Evolutionary conservation across 306 rosid species (phyloP).

Genomic region (Casuarina equisetifolia): DNA sequence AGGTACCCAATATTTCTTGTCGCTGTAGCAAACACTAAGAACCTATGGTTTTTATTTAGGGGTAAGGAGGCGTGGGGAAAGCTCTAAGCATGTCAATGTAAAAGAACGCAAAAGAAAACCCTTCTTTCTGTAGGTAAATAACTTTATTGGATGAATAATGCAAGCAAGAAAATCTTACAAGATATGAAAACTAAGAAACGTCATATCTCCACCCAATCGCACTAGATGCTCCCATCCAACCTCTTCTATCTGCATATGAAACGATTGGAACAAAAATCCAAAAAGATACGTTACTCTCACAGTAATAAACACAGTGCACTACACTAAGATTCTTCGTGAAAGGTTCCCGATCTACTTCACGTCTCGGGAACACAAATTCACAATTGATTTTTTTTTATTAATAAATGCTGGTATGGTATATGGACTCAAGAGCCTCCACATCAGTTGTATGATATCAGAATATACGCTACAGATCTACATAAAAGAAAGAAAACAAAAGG

Average conservation of each 20-base stretch:
- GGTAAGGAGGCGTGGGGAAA: not conserved
- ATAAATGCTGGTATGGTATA: not conserved
- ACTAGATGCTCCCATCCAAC: constrained; percentile 44
- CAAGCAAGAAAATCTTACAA: constrained; percentile 26
- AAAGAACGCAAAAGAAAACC: not conserved
- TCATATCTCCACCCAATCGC: constrained; percentile 34
- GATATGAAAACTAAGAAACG: constrained; percentile 31
- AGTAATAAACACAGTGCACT: not conserved
- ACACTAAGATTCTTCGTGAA: not conserved
- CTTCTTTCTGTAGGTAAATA: not conserved
- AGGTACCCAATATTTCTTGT: not conserved
- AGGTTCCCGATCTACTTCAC: not conserved
- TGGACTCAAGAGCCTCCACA: not conserved
- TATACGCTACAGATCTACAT: not conserved
- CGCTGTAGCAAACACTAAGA: not conserved
- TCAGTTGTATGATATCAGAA: not conserved
- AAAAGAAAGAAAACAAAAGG: not conserved
- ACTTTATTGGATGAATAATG: not conserved
- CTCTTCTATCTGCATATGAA: constrained; percentile 38
- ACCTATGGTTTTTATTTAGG: not conserved
- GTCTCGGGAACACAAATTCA: not conserved
- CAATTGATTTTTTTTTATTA: not conserved
- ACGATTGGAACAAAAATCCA: constrained; percentile 14
- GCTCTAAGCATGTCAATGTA: not conserved
- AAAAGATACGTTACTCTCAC: not conserved